Evolutionary conservation across 2,329 filamentous ascomycete genomes (phyloP).

Genomic region (Diaporthe humulicola): DNA sequence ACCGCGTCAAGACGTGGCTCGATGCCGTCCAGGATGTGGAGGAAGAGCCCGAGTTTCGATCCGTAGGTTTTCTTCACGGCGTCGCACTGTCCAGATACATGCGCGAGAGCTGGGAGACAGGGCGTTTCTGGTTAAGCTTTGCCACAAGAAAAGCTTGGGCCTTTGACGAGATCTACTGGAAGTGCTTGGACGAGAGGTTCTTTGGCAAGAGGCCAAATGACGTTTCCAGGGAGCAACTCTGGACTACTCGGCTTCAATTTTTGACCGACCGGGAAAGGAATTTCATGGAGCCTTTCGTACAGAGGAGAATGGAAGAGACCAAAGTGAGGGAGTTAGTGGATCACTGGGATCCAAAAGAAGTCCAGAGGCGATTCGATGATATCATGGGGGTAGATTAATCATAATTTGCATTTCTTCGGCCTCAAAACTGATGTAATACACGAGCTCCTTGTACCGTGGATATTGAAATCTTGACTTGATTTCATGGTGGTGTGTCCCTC

Average conservation of each 20-base stretch:
- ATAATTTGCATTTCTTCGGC: neutral
- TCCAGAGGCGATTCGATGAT: neutral
- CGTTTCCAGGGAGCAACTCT: constrained; percentile 42
- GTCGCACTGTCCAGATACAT: constrained; percentile 42
- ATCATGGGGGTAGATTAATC: neutral
- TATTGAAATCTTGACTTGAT: no score
- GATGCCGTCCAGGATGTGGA: neutral
- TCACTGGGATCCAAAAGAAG: neutral
- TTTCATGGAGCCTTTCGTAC: constrained; percentile 48
- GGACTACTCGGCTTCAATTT: constrained; percentile 47
- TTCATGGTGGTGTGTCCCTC: no score
- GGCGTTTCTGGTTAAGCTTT: constrained; percentile 45
- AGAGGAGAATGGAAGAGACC: constrained; percentile 49
- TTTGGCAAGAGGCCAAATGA: constrained; percentile 41
- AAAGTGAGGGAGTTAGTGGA: constrained; percentile 45
- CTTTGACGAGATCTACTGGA: constrained; percentile 48
- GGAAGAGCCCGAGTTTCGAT: neutral
- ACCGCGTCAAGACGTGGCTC: neutral
- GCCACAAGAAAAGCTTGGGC: constrained; percentile 46
- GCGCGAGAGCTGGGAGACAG: constrained; percentile 46
- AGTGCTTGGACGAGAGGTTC: constrained; percentile 43
- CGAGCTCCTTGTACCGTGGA: no score
- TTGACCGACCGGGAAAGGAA: constrained; percentile 45
- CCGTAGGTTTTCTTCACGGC: neutral
- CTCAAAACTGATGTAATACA: no score